A percentile compares a stretch with the other conserved stretches of the same genome.
Conservation (phyloP, 331 rosid species). For the Pyrus hybrid region DNA sequence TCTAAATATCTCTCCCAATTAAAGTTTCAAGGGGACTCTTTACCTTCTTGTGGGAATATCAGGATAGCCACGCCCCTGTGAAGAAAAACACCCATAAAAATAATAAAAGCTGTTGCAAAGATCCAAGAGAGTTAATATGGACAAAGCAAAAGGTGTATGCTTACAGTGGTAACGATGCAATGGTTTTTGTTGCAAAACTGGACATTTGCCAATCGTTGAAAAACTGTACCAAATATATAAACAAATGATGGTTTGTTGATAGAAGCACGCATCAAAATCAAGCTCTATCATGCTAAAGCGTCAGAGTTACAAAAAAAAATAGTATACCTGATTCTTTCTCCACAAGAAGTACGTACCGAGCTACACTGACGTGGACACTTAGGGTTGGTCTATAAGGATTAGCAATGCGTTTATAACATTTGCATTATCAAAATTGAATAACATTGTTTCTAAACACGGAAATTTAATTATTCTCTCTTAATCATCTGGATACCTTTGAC, state of each 20-base stretch:
- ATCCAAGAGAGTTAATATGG: background rate
- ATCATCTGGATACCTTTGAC: slow-evolving; percentile 51
- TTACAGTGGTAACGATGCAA: slow-evolving; percentile 78
- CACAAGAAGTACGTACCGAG: slow-evolving; percentile 67
- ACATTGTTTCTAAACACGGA: background rate
- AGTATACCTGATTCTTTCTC: slow-evolving; percentile 89
- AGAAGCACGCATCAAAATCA: background rate
- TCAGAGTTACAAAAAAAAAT: background rate
- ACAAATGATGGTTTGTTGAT: background rate
- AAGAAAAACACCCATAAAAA: slow-evolving; percentile 4
- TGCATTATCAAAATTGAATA: background rate
- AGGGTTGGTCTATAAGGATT: background rate
- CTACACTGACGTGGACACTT: slow-evolving; percentile 27
- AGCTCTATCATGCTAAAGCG: background rate
- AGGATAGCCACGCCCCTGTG: no score
- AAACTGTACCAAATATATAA: slow-evolving; percentile 35
- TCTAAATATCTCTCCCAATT: background rate
- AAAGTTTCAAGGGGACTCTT: background rate
- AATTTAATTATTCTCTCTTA: background rate
- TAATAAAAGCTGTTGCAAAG: background rate
- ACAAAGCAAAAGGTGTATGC: background rate
- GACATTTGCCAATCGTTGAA: slow-evolving; percentile 80
- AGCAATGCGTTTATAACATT: background rate
- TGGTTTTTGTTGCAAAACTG: slow-evolving; percentile 67
- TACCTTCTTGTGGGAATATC: slow-evolving; percentile 89